Evolutionary conservation across 176 grass and related monocot genomes (phyloP).

Genomic region (Cenchrus americanus): DNA sequence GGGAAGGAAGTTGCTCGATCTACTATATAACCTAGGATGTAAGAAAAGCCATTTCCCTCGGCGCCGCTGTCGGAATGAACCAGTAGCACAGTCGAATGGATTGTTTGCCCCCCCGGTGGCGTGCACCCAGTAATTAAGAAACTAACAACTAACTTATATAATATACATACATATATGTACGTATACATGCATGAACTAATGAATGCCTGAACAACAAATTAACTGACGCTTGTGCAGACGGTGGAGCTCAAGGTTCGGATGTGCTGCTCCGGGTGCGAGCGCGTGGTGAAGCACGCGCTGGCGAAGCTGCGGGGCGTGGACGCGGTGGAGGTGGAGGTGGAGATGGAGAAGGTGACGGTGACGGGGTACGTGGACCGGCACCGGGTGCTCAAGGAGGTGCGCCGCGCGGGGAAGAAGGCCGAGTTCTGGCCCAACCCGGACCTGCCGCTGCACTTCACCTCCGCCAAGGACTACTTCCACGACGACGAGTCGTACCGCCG

Average conservation of each 20-base stretch:
- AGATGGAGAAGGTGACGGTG: slow-evolving; percentile 98
- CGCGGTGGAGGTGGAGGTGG: slow-evolving; percentile 78
- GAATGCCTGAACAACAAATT: too few species aligned
- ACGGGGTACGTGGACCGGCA: slow-evolving; percentile 90
- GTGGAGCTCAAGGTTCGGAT: slow-evolving; percentile 99
- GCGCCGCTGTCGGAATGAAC: slow-evolving; percentile 3
- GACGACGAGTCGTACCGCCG: slow-evolving; percentile 84
- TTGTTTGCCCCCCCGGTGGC: neutral
- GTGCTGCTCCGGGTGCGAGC: slow-evolving; percentile 90
- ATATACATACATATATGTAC: too few species aligned
- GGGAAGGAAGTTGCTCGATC: neutral
- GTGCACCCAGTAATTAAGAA: neutral
- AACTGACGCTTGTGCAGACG: slow-evolving; percentile 52
- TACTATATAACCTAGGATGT: neutral
- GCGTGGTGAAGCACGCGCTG: slow-evolving; percentile 85
- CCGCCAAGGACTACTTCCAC: slow-evolving; percentile 78
- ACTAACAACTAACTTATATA: too few species aligned
- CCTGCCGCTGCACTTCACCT: slow-evolving; percentile 82
- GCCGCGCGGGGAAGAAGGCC: slow-evolving; percentile 87
- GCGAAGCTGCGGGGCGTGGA: slow-evolving; percentile 77
- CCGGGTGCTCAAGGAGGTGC: slow-evolving; percentile 88
- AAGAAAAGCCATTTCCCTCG: neutral
- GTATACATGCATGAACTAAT: too few species aligned
- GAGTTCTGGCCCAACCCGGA: slow-evolving; percentile 97
- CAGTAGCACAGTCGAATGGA: too few species aligned